Conservation (phyloP, 2,329 filamentous ascomycete species). For the Geoglossum cookeanum region DNA sequence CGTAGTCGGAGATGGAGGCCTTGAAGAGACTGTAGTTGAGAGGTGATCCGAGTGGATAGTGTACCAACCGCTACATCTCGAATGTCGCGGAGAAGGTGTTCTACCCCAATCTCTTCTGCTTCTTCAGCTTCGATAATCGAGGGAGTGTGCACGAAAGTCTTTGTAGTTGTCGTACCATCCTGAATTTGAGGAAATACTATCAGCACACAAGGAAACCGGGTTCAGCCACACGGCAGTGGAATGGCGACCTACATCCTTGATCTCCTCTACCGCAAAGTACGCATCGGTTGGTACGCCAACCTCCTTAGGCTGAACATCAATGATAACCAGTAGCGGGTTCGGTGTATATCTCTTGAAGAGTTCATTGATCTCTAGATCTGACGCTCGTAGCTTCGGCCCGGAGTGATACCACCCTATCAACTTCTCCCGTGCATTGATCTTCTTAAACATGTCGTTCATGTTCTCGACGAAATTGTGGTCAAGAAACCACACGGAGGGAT, state of each 20-base stretch:
- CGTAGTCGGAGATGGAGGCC: constrained; percentile 84
- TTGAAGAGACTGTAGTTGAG: constrained; percentile 92
- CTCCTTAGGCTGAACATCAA: constrained; percentile 96
- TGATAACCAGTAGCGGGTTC: constrained; percentile 89
- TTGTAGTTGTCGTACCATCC: constrained; percentile 92
- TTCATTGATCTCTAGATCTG: constrained; percentile 97
- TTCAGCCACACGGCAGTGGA: not conserved
- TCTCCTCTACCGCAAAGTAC: constrained; percentile 98
- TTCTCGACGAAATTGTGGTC: constrained; percentile 99
- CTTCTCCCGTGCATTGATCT: constrained; percentile 97
- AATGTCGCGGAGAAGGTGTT: constrained; percentile 93
- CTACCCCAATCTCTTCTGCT: constrained; percentile 95
- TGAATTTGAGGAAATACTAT: constrained; percentile 20
- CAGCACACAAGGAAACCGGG: constrained; percentile 3
- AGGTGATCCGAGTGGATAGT: constrained; percentile 88
- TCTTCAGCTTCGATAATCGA: constrained; percentile 98
- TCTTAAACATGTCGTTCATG: constrained; percentile 99
- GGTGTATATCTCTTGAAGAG: constrained; percentile 98
- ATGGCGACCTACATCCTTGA: constrained; percentile 71
- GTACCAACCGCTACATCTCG: constrained; percentile 95
- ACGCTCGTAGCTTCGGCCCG: constrained; percentile 86
- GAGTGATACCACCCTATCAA: constrained; percentile 99
- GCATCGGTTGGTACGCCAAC: constrained; percentile 94
- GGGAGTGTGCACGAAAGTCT: constrained; percentile 95
- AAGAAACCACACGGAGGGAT: constrained; percentile 96